phyloP scores from a whole-genome alignment of 768 basidiomycete genomes.

The Cystofilobasidium capitatum region DNA sequence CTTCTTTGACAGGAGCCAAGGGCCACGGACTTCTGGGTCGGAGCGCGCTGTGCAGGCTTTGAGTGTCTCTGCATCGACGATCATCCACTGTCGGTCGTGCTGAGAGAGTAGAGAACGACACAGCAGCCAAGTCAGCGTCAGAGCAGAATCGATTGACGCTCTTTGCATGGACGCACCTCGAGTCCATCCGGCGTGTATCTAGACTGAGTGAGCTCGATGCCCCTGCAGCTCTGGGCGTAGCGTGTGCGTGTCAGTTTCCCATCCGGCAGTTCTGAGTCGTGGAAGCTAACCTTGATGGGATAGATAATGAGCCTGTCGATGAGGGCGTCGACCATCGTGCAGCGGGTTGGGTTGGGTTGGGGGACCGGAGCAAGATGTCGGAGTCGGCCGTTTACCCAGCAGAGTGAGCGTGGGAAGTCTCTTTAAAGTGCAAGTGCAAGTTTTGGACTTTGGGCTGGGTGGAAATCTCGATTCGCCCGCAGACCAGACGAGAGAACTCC shows the following conservation, averaged over 20 bases:
- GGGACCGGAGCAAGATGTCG: not conserved
- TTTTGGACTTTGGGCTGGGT: too few species aligned
- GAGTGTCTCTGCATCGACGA: conserved; percentile 4
- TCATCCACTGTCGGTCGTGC: conserved; percentile 26
- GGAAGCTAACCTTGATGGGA: conserved; percentile 18
- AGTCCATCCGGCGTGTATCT: not conserved
- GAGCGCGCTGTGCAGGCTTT: conserved; percentile 20
- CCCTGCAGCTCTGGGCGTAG: conserved; percentile 20
- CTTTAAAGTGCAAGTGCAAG: not conserved
- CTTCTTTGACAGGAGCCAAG: too few species aligned
- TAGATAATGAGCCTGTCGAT: conserved; percentile 10
- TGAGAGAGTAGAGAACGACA: not conserved
- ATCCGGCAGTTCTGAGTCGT: not conserved
- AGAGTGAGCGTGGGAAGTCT: too few species aligned
- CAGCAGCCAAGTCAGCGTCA: not conserved
- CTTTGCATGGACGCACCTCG: not conserved
- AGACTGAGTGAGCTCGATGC: not conserved
- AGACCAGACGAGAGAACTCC: too few species aligned
- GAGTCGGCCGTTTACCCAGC: too few species aligned
- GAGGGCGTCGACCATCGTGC: not conserved
- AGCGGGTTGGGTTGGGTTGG: too few species aligned
- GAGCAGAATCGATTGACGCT: not conserved
- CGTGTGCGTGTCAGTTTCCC: not conserved
- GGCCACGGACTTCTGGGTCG: conserved; percentile 4
- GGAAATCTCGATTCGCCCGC: too few species aligned